Base-by-base conservation (phyloP, 2,329 filamentous ascomycete species). In the Phialophora macrospora region DNA sequence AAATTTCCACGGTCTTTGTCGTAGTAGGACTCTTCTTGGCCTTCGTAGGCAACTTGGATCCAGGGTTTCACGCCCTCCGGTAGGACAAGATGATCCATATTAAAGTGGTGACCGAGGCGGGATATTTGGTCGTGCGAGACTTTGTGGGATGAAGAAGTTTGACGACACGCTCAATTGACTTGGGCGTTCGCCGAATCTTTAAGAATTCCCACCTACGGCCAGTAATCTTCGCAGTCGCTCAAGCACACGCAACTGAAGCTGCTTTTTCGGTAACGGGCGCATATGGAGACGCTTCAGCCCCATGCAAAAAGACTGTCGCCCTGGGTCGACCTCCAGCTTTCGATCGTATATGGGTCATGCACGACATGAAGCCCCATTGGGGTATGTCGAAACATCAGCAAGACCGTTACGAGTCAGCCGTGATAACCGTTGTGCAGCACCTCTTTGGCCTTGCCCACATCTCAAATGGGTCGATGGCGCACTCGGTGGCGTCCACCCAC, bases 11-110 rank as follows among this genome's bases (percentile, higher is more conserved):
- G 20, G 48, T 52, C 48, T 28, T 52, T 52, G 22, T 52, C 48
- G 9, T 52, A 52, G 26, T 26, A 52, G 12, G 22, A 22, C 17
- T 52, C 48, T 14, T 52, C 26, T 22, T 52, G 20, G 48, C 48
- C 48, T 24, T 52, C 48, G 48, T 52, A 52, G 20, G 48, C 48
- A 0, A 52, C 20, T 22, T 24, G 14, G 2, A 52, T 52, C 48
- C 48, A 52, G 48, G 48, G 48, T 28, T 52, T 52, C 22, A 52
- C 48, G 12, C 48, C 48, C 14, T 52, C 48, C 26, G 48, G 48
- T 22, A 52, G 48, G 26, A 52, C 48, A 14, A 52, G 20, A 5
- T 52, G 48, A 24, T 52, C 48, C 48, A 52, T 52, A 14, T 24
- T 9, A 26, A 41, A 41, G 38, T 14, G 12, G 38, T 44, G 38